Evolutionary conservation across 306 rosid genomes (phyloP).

Genomic region (Quercus robur): DNA sequence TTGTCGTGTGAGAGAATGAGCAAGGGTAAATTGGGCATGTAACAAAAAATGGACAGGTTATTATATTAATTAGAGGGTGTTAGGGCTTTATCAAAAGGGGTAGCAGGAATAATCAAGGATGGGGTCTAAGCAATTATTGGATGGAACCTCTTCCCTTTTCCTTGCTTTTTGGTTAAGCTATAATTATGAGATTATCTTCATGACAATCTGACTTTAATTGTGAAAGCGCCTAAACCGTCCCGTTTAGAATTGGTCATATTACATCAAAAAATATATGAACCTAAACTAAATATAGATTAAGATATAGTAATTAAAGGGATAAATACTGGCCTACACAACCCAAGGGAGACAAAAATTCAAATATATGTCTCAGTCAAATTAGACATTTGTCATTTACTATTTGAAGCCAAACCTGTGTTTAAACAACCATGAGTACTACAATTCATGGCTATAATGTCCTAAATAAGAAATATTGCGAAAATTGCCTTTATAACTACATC

Average conservation of each 20-base stretch:
- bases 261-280: background rate
- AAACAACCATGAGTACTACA: too few species aligned
- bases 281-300: background rate
- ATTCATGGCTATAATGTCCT: too few species aligned
- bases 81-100: constrained; percentile 65
- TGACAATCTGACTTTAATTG: constrained; percentile 16
- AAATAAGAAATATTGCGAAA: too few species aligned
- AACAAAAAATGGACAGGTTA: background rate
- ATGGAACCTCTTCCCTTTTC: constrained; percentile 53
- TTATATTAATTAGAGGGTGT: constrained; percentile 50
- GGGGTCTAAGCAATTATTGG: constrained; percentile 60
- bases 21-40: constrained; percentile 10
- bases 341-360: background rate
- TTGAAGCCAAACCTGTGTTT: too few species aligned
- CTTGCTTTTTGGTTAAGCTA: constrained; percentile 62
- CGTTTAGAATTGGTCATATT: constrained; percentile 13
- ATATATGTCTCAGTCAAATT: background rate
- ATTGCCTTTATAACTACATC: too few species aligned
- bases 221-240: constrained; percentile 7
- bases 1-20: too few species aligned
- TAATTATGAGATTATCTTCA: constrained; percentile 1
- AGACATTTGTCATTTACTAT: too few species aligned
- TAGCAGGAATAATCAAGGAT: constrained; percentile 53
- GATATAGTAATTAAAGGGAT: background rate
- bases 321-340: background rate